These are phyloP conservation scores for Strigomonas galati DNA, from an alignment of 208 protist genomes.

Conservation along the genomic window DNA sequence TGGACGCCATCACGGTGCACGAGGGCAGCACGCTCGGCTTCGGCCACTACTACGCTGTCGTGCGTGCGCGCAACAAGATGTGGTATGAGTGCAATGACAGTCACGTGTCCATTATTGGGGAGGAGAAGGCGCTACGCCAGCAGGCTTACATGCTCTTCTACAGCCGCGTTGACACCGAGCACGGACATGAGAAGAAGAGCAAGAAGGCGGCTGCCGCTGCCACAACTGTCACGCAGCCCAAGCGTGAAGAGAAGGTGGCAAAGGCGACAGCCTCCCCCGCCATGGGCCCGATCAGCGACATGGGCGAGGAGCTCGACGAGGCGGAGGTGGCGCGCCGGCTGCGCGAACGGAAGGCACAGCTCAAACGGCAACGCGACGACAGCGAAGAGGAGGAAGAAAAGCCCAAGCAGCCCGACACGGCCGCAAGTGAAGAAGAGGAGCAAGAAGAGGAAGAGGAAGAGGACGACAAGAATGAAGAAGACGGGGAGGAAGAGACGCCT, in stretches of 20 bases:
- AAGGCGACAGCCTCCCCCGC: neutral
- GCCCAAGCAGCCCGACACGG: too few species aligned
- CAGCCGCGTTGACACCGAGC: constrained; percentile 27
- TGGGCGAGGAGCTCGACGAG: constrained; percentile 26
- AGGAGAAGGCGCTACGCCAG: constrained; percentile 58
- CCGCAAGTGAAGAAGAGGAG: constrained; percentile 1
- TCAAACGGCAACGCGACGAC: neutral
- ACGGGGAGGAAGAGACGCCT: neutral
- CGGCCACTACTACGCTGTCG: constrained; percentile 91
- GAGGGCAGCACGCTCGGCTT: constrained; percentile 67
- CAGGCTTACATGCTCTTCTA: constrained; percentile 93
- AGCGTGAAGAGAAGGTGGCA: neutral
- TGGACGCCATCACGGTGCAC: constrained; percentile 90
- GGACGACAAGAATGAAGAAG: too few species aligned
- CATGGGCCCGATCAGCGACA: neutral
- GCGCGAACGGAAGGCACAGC: neutral
- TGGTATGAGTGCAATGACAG: constrained; percentile 90
- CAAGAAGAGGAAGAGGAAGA: neutral
- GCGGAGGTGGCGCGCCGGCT: constrained; percentile 17
- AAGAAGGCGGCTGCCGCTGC: neutral
- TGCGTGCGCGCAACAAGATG: constrained; percentile 69
- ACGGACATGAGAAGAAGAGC: neutral
- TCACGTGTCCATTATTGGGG: constrained; percentile 52
- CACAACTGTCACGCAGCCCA: neutral
- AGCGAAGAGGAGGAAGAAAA: neutral